Base-by-base conservation (phyloP, 345 rosid species). In the Brassica rapa region DNA sequence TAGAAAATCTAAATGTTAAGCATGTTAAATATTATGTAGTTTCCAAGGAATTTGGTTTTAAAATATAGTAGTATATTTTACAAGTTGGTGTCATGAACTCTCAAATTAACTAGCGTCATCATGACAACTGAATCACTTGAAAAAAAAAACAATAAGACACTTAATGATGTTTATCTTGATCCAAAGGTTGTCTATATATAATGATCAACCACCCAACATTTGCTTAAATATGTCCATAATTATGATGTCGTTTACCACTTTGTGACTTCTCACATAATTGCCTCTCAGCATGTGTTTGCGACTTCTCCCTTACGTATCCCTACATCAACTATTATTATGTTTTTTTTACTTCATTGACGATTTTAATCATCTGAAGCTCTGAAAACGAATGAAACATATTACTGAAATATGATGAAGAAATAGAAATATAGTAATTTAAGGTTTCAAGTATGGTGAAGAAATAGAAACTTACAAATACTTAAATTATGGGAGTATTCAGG, bases 261-360 rank as follows among this genome's bases (percentile, higher is more conserved):
- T 68, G 43, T 62, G 75, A 66, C 71, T 80, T 80, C 70, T 68
- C 37, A 61, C 79, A 80, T 80, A 70, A 80, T 80, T 80, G 49
- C 66, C n/a, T 74, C 24, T 62, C 8, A 68, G 79, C 79, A 80
- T 80, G 78, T 80, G 82, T 80, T 80, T 80, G 59, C 53, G 66
- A 69, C 66, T 74, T 80, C 75, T 68, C 63, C 72, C 0, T 11
- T 41, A 32, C 33, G 61, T 51, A 67, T 79, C 57, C 69, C 77
- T 68, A 74, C 78, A 80, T 67, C 70, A 74, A 51, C 41, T 62
- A 68, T 80, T 68, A 68, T 79, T 61, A 51, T 68, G 55, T 62
- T 80, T 49, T 19, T 61, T 51, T 49, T 2, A 35, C 10, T 41
- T 41, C 49, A 41, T 41, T 10, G 49, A 41, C 4, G 49, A 41